phyloP scores from a whole-genome alignment of 1,284 basidiomycete species.

The Ustilago shanxiensis region DNA sequence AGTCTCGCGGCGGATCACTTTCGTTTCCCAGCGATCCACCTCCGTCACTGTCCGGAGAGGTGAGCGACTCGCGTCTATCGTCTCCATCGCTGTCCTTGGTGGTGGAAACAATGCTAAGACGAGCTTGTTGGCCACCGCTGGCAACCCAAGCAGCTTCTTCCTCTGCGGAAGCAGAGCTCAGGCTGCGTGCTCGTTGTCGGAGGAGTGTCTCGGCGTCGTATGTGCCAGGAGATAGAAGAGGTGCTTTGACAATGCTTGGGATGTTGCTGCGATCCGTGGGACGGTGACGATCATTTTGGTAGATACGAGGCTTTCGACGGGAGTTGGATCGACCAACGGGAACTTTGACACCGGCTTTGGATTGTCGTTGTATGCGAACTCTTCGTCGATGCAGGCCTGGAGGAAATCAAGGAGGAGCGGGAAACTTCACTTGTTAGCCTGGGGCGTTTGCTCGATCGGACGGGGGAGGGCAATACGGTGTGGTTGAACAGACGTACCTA shows the following conservation, averaged over 20 bases:
- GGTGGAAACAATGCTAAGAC: conserved; percentile 33
- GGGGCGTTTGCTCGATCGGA: background rate
- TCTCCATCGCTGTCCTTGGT: conserved; percentile 16
- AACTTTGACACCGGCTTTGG: conserved; percentile 18
- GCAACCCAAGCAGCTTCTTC: conserved; percentile 54
- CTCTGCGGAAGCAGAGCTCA: conserved; percentile 48
- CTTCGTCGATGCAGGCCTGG: conserved; percentile 53
- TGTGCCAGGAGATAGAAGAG: conserved; percentile 55
- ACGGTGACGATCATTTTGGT: conserved; percentile 35
- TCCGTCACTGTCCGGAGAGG: conserved; percentile 27
- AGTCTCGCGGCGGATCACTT: conserved; percentile 20
- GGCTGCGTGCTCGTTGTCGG: conserved; percentile 55
- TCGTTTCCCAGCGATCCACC: conserved; percentile 15
- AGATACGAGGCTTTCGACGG: conserved; percentile 25
- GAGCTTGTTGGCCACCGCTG: conserved; percentile 51
- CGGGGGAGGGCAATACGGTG: background rate
- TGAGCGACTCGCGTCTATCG: background rate
- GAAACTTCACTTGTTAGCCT: background rate
- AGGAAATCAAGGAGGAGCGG: background rate
- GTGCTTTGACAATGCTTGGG: conserved; percentile 50
- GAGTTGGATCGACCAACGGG: conserved; percentile 24
- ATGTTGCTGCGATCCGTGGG: conserved; percentile 46
- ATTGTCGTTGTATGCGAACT: conserved; percentile 50
- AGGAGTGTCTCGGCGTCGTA: conserved; percentile 64
- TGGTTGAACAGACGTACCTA: conserved; percentile 47